phyloP scores from a whole-genome alignment of 441 rosid genomes.

The Adansonia rubrostipa region DNA sequence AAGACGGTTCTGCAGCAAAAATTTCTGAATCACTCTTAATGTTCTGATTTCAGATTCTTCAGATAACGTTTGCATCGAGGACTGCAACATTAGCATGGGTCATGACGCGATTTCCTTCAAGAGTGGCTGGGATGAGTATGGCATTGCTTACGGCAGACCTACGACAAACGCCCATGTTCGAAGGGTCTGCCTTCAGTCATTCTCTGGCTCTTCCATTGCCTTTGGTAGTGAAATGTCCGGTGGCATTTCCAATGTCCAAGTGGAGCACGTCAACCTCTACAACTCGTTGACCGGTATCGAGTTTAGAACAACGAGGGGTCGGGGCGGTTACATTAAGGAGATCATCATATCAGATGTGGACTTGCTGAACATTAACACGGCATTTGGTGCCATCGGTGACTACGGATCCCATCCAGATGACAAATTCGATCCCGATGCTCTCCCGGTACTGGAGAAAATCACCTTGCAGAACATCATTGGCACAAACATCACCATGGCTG shows the following conservation, averaged over 20 bases:
- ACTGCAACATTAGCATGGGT: constrained; percentile 69
- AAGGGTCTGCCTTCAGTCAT: constrained; percentile 63
- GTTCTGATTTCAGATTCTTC: constrained; percentile 70
- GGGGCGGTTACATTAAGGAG: constrained; percentile 77
- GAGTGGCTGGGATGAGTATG: constrained; percentile 97
- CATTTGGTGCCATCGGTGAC: constrained; percentile 60
- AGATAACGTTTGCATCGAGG: constrained; percentile 78
- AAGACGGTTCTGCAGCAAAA: constrained; percentile 2
- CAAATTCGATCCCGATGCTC: constrained; percentile 62
- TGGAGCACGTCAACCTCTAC: constrained; percentile 48
- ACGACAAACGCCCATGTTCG: constrained; percentile 61
- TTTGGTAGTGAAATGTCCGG: constrained; percentile 99
- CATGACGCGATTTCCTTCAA: constrained; percentile 75
- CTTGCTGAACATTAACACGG: constrained; percentile 41
- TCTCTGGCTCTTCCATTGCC: constrained; percentile 68
- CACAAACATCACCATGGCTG: constrained; percentile 54
- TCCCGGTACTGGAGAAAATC: constrained; percentile 56
- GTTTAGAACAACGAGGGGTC: constrained; percentile 69
- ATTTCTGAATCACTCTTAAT: not conserved
- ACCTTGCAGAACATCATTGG: constrained; percentile 60
- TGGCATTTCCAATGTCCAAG: constrained; percentile 65
- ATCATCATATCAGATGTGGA: constrained; percentile 54
- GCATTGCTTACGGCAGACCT: constrained; percentile 69
- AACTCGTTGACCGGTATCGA: constrained; percentile 63
- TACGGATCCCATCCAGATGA: constrained; percentile 78